These are phyloP conservation scores for Aspergillus sp. DNA, from an alignment of 2,329 filamentous ascomycete genomes.

Conservation along the genomic window DNA sequence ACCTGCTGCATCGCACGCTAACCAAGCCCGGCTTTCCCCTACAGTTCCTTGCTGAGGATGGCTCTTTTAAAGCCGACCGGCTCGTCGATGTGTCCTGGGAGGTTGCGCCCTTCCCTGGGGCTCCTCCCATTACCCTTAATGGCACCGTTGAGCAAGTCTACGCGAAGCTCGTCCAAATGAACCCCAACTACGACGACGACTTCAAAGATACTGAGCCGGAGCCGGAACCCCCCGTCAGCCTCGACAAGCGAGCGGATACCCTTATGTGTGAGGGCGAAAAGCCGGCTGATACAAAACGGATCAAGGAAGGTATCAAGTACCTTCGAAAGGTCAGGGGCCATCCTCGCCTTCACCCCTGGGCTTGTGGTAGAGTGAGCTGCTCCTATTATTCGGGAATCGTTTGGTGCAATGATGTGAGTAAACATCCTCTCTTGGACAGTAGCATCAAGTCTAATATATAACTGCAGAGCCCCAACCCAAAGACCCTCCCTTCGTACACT, in stretches of 20 bases:
- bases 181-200: constrained; percentile 1
- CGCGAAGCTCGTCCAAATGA: not conserved
- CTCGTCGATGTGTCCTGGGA: not conserved
- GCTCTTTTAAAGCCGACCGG: too few species aligned
- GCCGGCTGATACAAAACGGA: not conserved
- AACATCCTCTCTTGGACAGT: not conserved
- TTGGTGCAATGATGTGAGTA: constrained; percentile 4
- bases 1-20: too few species aligned
- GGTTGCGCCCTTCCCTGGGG: not conserved
- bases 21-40: too few species aligned
- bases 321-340: not conserved
- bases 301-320: not conserved
- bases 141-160: not conserved
- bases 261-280: too few species aligned
- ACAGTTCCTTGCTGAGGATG: too few species aligned
- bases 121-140: not conserved
- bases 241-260: too few species aligned
- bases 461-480: not conserved
- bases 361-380: not conserved
- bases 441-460: not conserved
- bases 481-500: not conserved
- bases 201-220: not conserved
- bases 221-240: not conserved
- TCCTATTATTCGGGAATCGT: not conserved
- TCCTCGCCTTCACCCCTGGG: not conserved